Evolutionary conservation across 352 stramenopile species (phyloP), one percentile per base, ranked within the genome.

Genomic region (Globisporangium recalcitrans): DNA sequence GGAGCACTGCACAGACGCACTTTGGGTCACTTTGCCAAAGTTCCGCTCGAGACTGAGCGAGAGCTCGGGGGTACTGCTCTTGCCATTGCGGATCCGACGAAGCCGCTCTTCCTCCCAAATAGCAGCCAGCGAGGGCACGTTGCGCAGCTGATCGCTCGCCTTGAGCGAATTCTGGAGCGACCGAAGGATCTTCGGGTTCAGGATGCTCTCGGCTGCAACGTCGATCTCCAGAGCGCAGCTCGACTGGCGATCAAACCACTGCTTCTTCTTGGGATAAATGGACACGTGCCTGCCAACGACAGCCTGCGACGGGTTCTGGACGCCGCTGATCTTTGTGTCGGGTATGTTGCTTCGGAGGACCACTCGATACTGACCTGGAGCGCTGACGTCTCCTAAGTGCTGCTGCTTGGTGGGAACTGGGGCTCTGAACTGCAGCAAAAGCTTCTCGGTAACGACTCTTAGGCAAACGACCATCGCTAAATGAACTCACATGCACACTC

Each of bases 71-170:
- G 81, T 87, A 22, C 64, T 76, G 5, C 58, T 63, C 24, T 88
- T 73, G 21, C 84, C 80, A 19, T 82, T 82, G 40, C 72, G 63
- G 38, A 82, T 67, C 1, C 81, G 73, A 19, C 82, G 72, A 32
- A 70, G 64, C 7, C 78, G 72, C 67, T 95, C 82, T 72, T 93
- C 86, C 86, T 94, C 80, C 87, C 85, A 94, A 52, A 95, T 81
- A 10, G 82, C 80, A 52, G 83, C 83, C 24, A 95, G 64, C 11
- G 87, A 93, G 26, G 87, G 87, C 11, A 95, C 87, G 58, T 82
- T 84, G 1, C 73, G 77, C 51, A 85, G 57, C 53, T 88, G 73
- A 2, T 67, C 70, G 47, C 60, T 78, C 0, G 58, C 58, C 14
- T 77, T 48, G 31, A 80, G 63, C 46, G 75, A 77, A 40, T 67